These are phyloP conservation scores for Petunia secreta DNA, from an alignment of 257 asterid species.

Conservation along the genomic window DNA sequence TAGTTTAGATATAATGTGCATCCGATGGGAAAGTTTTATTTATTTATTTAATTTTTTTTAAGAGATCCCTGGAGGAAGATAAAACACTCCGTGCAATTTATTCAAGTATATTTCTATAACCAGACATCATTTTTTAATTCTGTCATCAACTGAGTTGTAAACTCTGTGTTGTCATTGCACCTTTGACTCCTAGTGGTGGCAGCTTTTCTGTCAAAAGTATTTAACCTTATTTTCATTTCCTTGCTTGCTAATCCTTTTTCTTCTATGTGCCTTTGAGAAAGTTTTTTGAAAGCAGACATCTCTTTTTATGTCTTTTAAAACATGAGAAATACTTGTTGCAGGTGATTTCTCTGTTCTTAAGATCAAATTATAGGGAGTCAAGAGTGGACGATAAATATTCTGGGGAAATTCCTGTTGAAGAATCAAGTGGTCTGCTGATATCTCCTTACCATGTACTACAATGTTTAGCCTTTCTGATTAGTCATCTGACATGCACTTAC, in stretches of 20 bases:
- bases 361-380: conserved; percentile 62
- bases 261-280: neutral
- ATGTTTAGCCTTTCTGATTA: conserved; percentile 22
- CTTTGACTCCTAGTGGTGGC: neutral
- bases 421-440: conserved; percentile 58
- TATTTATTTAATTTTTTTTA: neutral
- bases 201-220: neutral
- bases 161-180: neutral
- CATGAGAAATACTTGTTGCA: conserved; percentile 46
- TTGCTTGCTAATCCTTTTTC: neutral
- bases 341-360: conserved; percentile 81
- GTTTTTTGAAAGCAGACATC: neutral
- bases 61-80: neutral
- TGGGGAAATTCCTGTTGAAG: conserved; percentile 50
- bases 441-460: conserved; percentile 33
- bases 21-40: neutral
- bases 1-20: conserved; percentile 20
- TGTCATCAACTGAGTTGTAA: neutral
- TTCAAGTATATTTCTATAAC: neutral
- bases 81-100: neutral
- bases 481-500: conserved; percentile 20
- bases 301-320: conserved; percentile 17
- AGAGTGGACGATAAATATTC: conserved; percentile 42
- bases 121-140: neutral
- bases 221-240: neutral